Evolutionary conservation across 805 yeast species (phyloP), one percentile per base, ranked within the genome.

Genomic region (Kuraishia borneana): DNA sequence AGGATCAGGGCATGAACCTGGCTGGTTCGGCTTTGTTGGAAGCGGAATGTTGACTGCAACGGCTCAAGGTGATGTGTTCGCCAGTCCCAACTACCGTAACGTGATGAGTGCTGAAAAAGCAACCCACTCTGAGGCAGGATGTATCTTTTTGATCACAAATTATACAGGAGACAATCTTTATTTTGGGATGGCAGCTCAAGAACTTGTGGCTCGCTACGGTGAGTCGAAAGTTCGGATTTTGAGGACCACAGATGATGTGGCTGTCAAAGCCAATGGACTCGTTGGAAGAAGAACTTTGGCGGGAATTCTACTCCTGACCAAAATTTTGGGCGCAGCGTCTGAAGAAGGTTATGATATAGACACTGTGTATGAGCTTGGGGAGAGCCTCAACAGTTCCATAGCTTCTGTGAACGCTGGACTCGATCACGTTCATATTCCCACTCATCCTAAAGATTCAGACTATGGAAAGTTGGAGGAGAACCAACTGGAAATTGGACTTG

Each of bases 1-100:
- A 16, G 68, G 68, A 4, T 60, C 65, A 6, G 66, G 66, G 13
- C 66, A 61, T 38, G 66, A 61, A 37, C 66, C 66, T 5, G 64
- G 64, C 1, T 57, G 57, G 55, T 49, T 54, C 35, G 66, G 66
- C 1, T 49, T 60, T 31, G 65, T 61, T 12, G 57, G 61, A 12
- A 39, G 48, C 21, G 64, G 61, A 1, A 58, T 59, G 63, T 44
- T 61, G 10, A 35, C 59, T 10, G 64, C 64, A 4, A 54, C 59
- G 17, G 65, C 60, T 18, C 63, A 58, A 36, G 66, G 66, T 19
- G 63, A 59, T 31, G 54, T 61, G 3, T 61, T 61, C 47, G 65
- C 65, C n/a, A 48, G 58, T 22, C 66, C 66, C 18, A 58, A 58
- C 42, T 55, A 53, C 39, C 48, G 53, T 29, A 55, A 61, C 39